Percentiles rank a stretch among this genome's conserved stretches.
phyloP scores from a whole-genome alignment of 306 rosid genomes.

The Comarum palustre region DNA sequence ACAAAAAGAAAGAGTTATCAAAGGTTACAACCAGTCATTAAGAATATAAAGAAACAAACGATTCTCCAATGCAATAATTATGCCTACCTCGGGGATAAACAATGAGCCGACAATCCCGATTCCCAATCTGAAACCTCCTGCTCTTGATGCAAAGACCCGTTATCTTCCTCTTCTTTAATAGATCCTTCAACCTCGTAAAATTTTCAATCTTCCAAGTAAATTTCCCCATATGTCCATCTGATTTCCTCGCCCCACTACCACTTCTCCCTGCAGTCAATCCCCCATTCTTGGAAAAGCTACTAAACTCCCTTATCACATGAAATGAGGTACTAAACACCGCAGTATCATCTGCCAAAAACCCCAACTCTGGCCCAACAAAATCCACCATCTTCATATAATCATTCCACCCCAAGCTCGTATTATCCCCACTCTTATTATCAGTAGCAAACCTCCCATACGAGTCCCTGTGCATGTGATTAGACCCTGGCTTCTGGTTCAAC shows the following conservation, averaged over 20 bases:
- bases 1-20: conserved; percentile 10
- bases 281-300: conserved; percentile 90
- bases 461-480: conserved; percentile 95
- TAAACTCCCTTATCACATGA: conserved; percentile 91
- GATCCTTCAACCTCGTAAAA: conserved; percentile 91
- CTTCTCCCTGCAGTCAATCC: conserved; percentile 64
- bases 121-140: conserved; percentile 96
- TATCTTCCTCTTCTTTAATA: conserved; percentile 91
- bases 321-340: conserved; percentile 90
- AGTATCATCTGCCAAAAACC: conserved; percentile 77
- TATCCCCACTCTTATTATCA: conserved; percentile 96
- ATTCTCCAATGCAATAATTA: conserved; percentile 23
- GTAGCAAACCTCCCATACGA: conserved; percentile 95
- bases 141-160: conserved; percentile 98
- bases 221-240: conserved; percentile 91
- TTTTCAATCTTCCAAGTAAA: conserved; percentile 96
- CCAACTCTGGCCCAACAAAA: conserved; percentile 73
- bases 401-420: conserved; percentile 99
- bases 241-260: conserved; percentile 78
- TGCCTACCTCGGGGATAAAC: conserved; percentile 96
- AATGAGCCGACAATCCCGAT: conserved; percentile 93
- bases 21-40: conserved; percentile 24
- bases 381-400: conserved; percentile 97
- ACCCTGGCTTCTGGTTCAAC: conserved; percentile 86
- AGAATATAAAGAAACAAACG: neutral